phyloP scores from a whole-genome alignment of 2,329 filamentous ascomycete species.

The Fonsecaea multimorphosa region DNA sequence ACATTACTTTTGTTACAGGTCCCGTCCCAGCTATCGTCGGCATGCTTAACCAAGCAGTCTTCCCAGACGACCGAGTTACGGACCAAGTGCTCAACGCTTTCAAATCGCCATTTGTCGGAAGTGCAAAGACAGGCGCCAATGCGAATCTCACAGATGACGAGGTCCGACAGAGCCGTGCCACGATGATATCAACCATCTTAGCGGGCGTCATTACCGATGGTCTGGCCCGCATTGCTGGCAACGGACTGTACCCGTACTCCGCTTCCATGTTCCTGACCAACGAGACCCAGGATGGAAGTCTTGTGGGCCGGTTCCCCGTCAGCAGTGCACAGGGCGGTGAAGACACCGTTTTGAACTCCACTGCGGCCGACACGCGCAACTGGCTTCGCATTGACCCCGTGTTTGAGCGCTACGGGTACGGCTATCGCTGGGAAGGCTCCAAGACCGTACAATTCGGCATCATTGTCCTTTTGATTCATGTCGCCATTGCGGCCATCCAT shows the following conservation, averaged over 20 bases:
- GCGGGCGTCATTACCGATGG: slow-evolving; percentile 31
- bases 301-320: slow-evolving; percentile 29
- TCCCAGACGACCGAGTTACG: slow-evolving; percentile 12
- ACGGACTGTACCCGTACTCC: slow-evolving; percentile 31
- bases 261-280: slow-evolving; percentile 33
- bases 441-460: slow-evolving; percentile 32
- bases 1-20: slow-evolving; percentile 24
- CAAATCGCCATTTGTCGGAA: slow-evolving; percentile 25
- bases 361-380: slow-evolving; percentile 15
- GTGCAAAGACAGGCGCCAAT: neutral
- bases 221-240: slow-evolving; percentile 30
- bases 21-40: slow-evolving; percentile 17
- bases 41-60: slow-evolving; percentile 23
- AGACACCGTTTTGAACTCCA: slow-evolving; percentile 28
- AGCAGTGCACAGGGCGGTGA: slow-evolving; percentile 27
- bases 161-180: slow-evolving; percentile 19
- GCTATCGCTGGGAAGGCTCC: slow-evolving; percentile 30
- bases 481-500: slow-evolving; percentile 20
- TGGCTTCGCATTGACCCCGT: slow-evolving; percentile 32
- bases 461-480: slow-evolving; percentile 28
- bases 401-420: slow-evolving; percentile 32
- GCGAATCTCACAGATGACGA: slow-evolving; percentile 20
- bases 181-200: slow-evolving; percentile 29
- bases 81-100: slow-evolving; percentile 22
- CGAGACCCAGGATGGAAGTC: slow-evolving; percentile 21